phyloP scores from a whole-genome alignment of 2,329 filamentous ascomycete genomes.

The Grosmannia clavigera region DNA sequence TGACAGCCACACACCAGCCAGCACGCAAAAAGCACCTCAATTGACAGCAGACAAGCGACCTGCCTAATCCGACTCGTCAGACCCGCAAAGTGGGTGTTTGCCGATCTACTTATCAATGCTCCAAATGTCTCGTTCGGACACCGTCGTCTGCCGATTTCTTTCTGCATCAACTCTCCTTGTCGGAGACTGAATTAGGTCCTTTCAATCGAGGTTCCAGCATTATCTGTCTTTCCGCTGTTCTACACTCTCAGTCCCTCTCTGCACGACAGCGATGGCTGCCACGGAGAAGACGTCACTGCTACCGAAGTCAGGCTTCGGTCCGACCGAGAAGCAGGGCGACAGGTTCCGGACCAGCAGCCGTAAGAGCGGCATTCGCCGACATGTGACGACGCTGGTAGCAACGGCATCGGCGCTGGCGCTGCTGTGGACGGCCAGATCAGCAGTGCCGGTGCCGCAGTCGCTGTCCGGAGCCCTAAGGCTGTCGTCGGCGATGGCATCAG shows the following conservation, averaged over 20 bases:
- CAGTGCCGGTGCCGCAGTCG: not conserved
- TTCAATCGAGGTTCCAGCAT: not conserved
- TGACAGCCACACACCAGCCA: too few relatives aligned
- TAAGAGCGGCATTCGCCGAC: not conserved
- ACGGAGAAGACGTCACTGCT: not conserved
- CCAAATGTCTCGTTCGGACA: too few relatives aligned
- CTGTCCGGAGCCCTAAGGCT: constrained; percentile 2
- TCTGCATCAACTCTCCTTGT: too few relatives aligned
- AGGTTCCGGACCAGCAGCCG: not conserved
- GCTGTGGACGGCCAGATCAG: not conserved
- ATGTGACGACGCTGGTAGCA: not conserved
- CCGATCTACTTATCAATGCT: too few relatives aligned
- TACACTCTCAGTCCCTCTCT: not conserved
- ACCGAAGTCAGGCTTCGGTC: not conserved
- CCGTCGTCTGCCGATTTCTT: too few relatives aligned
- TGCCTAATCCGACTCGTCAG: too few relatives aligned
- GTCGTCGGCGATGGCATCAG: not conserved
- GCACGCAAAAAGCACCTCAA: too few relatives aligned
- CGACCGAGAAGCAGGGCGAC: not conserved
- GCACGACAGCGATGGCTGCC: not conserved
- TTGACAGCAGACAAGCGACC: too few relatives aligned
- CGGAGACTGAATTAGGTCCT: too few relatives aligned
- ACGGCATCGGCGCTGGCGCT: not conserved
- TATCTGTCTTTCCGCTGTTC: not conserved
- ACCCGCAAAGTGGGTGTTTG: too few relatives aligned